Base-by-base conservation (phyloP, 176 grass and related monocot genomes). In the Saccharum officinarum region DNA sequence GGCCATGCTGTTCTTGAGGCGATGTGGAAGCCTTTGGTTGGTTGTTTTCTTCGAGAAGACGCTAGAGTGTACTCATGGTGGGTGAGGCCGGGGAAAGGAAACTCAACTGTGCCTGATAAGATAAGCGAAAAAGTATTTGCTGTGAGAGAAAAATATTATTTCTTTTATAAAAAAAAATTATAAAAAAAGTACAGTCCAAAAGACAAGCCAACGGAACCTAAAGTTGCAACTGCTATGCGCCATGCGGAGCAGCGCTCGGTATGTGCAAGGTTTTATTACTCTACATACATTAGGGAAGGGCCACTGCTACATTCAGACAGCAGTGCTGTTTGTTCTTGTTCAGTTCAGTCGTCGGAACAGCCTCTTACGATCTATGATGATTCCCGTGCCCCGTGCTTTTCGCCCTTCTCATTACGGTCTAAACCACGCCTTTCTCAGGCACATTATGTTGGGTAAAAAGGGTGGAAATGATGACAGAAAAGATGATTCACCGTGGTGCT, bases 191-290 rank as follows among this genome's bases (percentile, higher is more conserved):
- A n/a, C n/a, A n/a, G n/a, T n/a, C n/a, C n/a, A n/a, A n/a, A n/a
- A n/a, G n/a, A n/a, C n/a, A n/a, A n/a, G n/a, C n/a, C n/a, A n/a
- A n/a, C n/a, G n/a, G n/a, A n/a, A n/a, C n/a, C n/a, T n/a, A n/a
- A n/a, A 83, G 17, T 80, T 83, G 84, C 84, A 87, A 61, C 23
- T 49, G 68, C 89, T 87, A 87, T 34, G 20, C 49, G 89, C 84
- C 88, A 82, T 72, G 30, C 10, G 22, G 55, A 59, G 23, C 55
- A n/a, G 20, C 17, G 49, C 71, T 38, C 52, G 55, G 45, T 89
- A 57, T n/a, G 72, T 55, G 83, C 55, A 63, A 79, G 31, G 55
- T 78, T 90, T 86, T 86, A 78, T 70, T 82, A 17, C 79, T 82
- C 73, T 66, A 20, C 65, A 78, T 63, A 20, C 64, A 82, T 64